Base-by-base conservation (phyloP, 345 rosid species). In the Populus simonii region DNA sequence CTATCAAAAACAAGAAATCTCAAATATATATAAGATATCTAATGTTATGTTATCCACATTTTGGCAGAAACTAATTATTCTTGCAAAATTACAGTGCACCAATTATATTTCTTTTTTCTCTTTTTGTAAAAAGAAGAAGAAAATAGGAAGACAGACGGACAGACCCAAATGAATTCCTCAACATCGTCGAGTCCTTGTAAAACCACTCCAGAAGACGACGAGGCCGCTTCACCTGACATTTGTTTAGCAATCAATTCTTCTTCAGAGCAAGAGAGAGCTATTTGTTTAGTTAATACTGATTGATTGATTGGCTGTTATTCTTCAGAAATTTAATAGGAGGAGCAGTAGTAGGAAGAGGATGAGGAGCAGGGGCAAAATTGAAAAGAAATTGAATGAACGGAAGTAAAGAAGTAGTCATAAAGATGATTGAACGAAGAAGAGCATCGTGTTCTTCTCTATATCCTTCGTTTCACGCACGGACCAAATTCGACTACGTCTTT, bases 141-240 rank as follows among this genome's bases (percentile, higher is more conserved):
- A 41, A 31, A 33, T 12, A 61, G 59, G 2, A 25, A 3, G 18
- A 43, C 10, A 3, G 66, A 9, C 76, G 35, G 49, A 74, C 87
- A 78, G 18, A 92, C 98, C 88, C 85, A 82, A 84, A 83, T 69
- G 76, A 80, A 92, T 39, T 89, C 92, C 33, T 93, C 89, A 16
- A 90, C 94, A 49, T 92, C 91, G 39, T 86, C 89, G 74, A 92
- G 81, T 71, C 90, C 90, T 62, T 88, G 87, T 35, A 90, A 74
- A 73, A 61, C 45, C 41, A 89, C 72, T 23, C 66, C 78, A 29
- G 87, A 86, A 66, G 89, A 77, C 71, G 89, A 80, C 73, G 92
- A 75, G 74, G 89, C 66, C 33, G 76, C 75, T 51, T 83, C 87
- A 69, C 72, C 89, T 45, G 90, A 88, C 94, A 93, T 90, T 62